Conservation (phyloP, 1,284 basidiomycete species). For the Leccinum angustisporum region DNA sequence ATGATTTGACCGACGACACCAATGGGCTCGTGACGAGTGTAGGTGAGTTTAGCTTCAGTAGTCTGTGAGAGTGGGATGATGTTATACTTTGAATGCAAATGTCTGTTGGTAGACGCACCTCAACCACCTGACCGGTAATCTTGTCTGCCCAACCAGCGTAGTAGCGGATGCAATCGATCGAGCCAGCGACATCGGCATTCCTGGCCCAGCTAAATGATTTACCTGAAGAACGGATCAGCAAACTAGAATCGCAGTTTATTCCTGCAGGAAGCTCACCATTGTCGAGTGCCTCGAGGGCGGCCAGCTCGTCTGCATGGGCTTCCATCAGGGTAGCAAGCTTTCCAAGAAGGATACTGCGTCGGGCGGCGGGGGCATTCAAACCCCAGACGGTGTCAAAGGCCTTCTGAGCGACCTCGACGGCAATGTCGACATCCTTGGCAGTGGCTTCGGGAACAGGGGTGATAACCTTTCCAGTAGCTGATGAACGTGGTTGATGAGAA, state of each 20-base stretch:
- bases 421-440: conserved; percentile 70
- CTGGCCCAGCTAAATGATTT: conserved; percentile 71
- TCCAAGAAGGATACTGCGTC: conserved; percentile 52
- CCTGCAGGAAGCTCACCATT: conserved; percentile 34
- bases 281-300: conserved; percentile 59
- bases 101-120: conserved; percentile 38
- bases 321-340: conserved; percentile 64
- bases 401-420: conserved; percentile 75
- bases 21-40: conserved; percentile 90
- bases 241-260: not conserved
- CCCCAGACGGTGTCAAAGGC: conserved; percentile 69
- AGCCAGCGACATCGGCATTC: conserved; percentile 65
- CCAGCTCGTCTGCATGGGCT: conserved; percentile 58
- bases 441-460: conserved; percentile 69
- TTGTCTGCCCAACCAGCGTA: conserved; percentile 87
- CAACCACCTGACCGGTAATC: conserved; percentile 78
- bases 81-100: not conserved
- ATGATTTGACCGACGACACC: conserved; percentile 90
- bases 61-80: conserved; percentile 40
- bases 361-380: conserved; percentile 44
- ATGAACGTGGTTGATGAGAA: not conserved
- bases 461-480: conserved; percentile 70
- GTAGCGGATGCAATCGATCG: conserved; percentile 74
- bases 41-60: conserved; percentile 67
- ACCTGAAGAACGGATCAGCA: not conserved